Conservation (phyloP, 1,284 basidiomycete species). For the Gomphus sp. region DNA sequence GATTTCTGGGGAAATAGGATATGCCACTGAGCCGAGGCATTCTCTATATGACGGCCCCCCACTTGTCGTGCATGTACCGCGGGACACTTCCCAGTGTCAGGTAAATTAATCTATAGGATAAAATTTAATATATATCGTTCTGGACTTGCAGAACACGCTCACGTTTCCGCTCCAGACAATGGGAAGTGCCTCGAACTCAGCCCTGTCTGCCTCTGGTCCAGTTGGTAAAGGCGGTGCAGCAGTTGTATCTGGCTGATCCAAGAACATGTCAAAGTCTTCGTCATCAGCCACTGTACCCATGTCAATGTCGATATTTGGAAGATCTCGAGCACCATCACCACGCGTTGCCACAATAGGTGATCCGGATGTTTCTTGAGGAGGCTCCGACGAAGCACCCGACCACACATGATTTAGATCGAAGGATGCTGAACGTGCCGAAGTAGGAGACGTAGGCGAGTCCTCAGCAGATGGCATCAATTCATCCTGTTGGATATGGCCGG, state of each 20-base stretch:
- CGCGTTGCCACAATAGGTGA: constrained; percentile 14
- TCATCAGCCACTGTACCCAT: constrained; percentile 44
- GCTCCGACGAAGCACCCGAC: constrained; percentile 27
- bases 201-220: constrained; percentile 22
- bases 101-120: constrained; percentile 56
- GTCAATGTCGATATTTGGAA: constrained; percentile 27
- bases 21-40: constrained; percentile 54
- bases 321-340: constrained; percentile 15
- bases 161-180: constrained; percentile 69
- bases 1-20: constrained; percentile 61
- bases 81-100: constrained; percentile 59
- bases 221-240: constrained; percentile 22
- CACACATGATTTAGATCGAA: constrained; percentile 69
- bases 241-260: constrained; percentile 44
- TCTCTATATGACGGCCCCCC: constrained; percentile 49
- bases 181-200: constrained; percentile 41
- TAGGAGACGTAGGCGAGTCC: background rate
- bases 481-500: background rate
- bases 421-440: constrained; percentile 21
- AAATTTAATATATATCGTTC: background rate
- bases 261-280: constrained; percentile 72
- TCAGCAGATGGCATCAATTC: background rate
- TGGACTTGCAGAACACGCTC: constrained; percentile 17
- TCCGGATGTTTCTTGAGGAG: constrained; percentile 11
- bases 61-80: constrained; percentile 62